phyloP scores from a whole-genome alignment of 2,329 filamentous ascomycete genomes.

The Penicillium sp. region DNA sequence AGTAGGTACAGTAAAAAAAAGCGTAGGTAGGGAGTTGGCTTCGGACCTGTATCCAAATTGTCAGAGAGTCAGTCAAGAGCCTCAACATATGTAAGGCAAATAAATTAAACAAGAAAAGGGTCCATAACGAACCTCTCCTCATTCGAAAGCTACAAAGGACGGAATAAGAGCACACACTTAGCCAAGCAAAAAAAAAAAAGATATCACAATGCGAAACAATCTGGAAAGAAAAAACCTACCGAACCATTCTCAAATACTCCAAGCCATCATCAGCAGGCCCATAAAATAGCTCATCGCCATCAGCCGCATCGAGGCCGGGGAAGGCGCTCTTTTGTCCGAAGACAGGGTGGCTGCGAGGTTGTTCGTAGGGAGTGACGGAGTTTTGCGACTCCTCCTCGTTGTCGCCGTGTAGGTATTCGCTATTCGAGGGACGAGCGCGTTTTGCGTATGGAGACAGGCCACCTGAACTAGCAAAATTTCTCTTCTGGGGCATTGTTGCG shows the following conservation, averaged over 20 bases:
- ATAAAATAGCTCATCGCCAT: conserved; percentile 64
- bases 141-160: conserved; percentile 20
- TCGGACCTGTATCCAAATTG: conserved; percentile 62
- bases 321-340: conserved; percentile 77
- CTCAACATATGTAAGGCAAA: conserved; percentile 10
- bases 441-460: conserved; percentile 32
- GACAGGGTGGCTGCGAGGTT: conserved; percentile 61
- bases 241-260: conserved; percentile 72
- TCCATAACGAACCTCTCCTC: conserved; percentile 12
- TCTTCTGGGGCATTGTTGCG: conserved; percentile 39
- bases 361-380: conserved; percentile 34
- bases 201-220: conserved; percentile 4
- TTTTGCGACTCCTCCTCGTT: conserved; percentile 28
- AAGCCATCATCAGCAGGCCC: conserved; percentile 71
- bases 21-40: conserved; percentile 73
- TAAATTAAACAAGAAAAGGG: background rate
- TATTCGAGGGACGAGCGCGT: conserved; percentile 36
- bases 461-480: conserved; percentile 32
- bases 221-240: conserved; percentile 59
- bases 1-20: conserved; percentile 71
- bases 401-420: conserved; percentile 30
- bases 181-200: conserved; percentile 8
- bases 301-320: conserved; percentile 60
- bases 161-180: conserved; percentile 15
- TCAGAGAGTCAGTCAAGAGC: conserved; percentile 23